Conservation (phyloP, 495 filamentous ascomycete species). For the Pyrenula aspistea region DNA sequence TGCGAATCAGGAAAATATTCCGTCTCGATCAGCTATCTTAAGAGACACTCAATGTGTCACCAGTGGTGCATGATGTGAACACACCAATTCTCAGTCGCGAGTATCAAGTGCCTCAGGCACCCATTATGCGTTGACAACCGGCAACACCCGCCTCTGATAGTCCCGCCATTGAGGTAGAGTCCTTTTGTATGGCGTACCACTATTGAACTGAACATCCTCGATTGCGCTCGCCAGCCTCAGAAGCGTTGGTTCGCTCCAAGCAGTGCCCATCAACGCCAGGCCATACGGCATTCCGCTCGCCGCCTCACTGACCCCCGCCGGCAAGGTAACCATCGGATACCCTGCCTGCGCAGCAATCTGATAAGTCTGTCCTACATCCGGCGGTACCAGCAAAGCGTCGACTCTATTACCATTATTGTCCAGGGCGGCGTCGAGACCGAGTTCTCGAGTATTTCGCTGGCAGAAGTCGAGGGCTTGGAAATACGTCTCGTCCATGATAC, state of each 20-base stretch:
- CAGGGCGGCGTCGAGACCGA: conserved; percentile 59
- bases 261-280: conserved; percentile 52
- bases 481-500: conserved; percentile 54
- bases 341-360: conserved; percentile 45
- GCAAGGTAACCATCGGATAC: conserved; percentile 61
- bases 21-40: not conserved
- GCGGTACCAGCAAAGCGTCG: conserved; percentile 51
- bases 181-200: conserved; percentile 24
- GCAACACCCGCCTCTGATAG: conserved; percentile 36
- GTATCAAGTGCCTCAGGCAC: no score
- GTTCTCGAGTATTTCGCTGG: conserved; percentile 42
- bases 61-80: no score
- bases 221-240: conserved; percentile 57
- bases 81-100: no score
- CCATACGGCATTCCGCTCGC: conserved; percentile 59
- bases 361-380: conserved; percentile 52
- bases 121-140: conserved; percentile 18
- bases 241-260: conserved; percentile 48
- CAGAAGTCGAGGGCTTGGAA: conserved; percentile 49
- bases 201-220: conserved; percentile 44
- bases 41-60: no score
- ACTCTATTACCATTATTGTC: conserved; percentile 32
- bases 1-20: not conserved
- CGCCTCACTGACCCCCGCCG: conserved; percentile 35
- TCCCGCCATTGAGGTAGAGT: conserved; percentile 40